Evolutionary conservation across 108 stramenopile genomes (phyloP).

Genomic region (Chaetoceros tenuissimus): DNA sequence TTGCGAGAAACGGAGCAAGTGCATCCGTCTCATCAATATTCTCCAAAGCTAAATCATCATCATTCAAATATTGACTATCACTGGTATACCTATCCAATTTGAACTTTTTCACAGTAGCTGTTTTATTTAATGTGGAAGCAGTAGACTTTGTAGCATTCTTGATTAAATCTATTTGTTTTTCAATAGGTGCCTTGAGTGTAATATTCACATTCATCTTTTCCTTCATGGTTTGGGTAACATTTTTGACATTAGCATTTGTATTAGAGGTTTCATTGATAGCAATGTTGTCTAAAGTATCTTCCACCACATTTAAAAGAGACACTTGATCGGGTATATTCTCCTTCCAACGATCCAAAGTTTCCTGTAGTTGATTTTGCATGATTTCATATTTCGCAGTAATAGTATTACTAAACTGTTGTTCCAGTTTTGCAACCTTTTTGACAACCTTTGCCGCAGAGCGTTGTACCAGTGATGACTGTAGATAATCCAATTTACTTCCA

Average conservation of each 20-base stretch:
- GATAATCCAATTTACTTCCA: constrained; percentile 68
- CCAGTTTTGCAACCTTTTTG: constrained; percentile 27
- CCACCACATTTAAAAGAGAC: background rate
- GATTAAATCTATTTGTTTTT: background rate
- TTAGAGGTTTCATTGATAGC: background rate
- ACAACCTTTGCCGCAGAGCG: constrained; percentile 42
- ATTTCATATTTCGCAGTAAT: background rate
- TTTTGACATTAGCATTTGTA: background rate
- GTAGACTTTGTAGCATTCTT: background rate
- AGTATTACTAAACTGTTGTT: constrained; percentile 4
- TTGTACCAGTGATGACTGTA: constrained; percentile 75
- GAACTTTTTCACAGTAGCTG: no score
- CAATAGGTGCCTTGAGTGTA: background rate
- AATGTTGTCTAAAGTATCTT: background rate
- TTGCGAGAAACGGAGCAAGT: background rate
- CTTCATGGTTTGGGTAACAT: background rate
- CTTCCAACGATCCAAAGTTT: constrained; percentile 1
- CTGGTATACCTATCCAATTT: constrained; percentile 36
- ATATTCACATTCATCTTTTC: background rate
- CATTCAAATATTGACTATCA: constrained; percentile 44
- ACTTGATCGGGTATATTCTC: background rate
- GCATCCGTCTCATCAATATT: constrained; percentile 4
- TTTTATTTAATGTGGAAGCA: no score
- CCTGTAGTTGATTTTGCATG: constrained; percentile 6
- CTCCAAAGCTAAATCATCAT: constrained; percentile 10